Conservation (phyloP, 2,329 filamentous ascomycete species). For the Rhynchosporium secalis region DNA sequence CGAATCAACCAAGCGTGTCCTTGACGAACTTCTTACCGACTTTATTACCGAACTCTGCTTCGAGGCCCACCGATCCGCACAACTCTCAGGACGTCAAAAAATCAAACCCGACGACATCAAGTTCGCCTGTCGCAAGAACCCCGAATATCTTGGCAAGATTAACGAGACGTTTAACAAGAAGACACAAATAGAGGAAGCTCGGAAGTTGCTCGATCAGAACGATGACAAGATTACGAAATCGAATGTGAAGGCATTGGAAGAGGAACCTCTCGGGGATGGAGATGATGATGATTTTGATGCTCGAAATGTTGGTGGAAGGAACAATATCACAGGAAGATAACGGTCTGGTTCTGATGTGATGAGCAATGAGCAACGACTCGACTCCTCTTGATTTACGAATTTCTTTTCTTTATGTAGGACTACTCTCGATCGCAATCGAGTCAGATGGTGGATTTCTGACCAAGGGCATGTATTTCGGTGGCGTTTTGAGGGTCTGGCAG, state of each 20-base stretch:
- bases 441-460: not conserved
- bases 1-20: conserved; percentile 77
- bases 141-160: conserved; percentile 82
- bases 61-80: conserved; percentile 80
- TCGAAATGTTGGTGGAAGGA: conserved; percentile 31
- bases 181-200: conserved; percentile 77
- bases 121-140: conserved; percentile 85
- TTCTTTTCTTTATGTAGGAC: not conserved
- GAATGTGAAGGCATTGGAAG: conserved; percentile 45
- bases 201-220: conserved; percentile 72
- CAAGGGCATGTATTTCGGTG: not conserved
- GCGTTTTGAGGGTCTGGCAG: conserved; percentile 4
- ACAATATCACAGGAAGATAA: conserved; percentile 15
- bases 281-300: conserved; percentile 51
- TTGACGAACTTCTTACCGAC: conserved; percentile 95
- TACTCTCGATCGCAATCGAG: not conserved
- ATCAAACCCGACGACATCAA: conserved; percentile 99
- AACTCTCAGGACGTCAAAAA: conserved; percentile 87
- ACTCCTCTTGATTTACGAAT: not conserved
- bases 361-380: not conserved
- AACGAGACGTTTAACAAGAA: conserved; percentile 88
- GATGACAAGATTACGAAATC: conserved; percentile 62
- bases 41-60: conserved; percentile 95
- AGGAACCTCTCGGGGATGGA: conserved; percentile 54
- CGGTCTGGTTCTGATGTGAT: not conserved